These are phyloP conservation scores for Proteromonas lacertae DNA, from an alignment of 352 stramenopile genomes.

Conservation along the genomic window DNA sequence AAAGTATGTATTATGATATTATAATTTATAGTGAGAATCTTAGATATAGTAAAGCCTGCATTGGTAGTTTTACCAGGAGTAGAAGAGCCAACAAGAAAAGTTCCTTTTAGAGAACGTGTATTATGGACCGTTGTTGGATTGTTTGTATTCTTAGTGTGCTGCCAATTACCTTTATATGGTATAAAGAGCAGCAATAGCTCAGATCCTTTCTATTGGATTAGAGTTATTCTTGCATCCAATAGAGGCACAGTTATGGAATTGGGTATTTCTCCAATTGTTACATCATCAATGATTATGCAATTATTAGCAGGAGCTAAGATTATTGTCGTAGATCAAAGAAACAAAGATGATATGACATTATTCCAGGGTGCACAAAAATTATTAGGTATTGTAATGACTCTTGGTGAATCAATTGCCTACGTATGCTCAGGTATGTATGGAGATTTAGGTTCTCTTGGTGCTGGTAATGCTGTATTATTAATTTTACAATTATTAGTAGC, in stretches of 20 bases:
- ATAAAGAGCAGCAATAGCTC: slow-evolving; percentile 88
- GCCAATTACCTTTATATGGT: slow-evolving; percentile 96
- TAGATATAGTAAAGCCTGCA: slow-evolving; percentile 85
- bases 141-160: slow-evolving; percentile 98
- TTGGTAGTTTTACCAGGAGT: slow-evolving; percentile 93
- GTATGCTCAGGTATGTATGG: slow-evolving; percentile 94
- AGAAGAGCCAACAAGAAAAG: slow-evolving; percentile 70
- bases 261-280: slow-evolving; percentile 93
- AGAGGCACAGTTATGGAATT: slow-evolving; percentile 86
- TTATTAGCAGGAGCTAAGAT: slow-evolving; percentile 80
- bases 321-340: slow-evolving; percentile 90
- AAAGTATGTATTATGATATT: too few species aligned
- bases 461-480: slow-evolving; percentile 90
- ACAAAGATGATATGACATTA: slow-evolving; percentile 89
- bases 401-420: slow-evolving; percentile 90
- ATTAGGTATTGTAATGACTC: slow-evolving; percentile 94
- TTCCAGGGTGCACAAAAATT: slow-evolving; percentile 95
- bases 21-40: too few species aligned
- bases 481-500: slow-evolving; percentile 91
- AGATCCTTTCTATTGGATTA: slow-evolving; percentile 98
- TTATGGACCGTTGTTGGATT: slow-evolving; percentile 96
- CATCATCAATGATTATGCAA: slow-evolving; percentile 94
- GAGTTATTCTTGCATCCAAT: slow-evolving; percentile 93
- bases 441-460: slow-evolving; percentile 77
- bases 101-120: slow-evolving; percentile 93